Percentiles rank a stretch among this genome's conserved stretches.
Evolutionary conservation across 192 early-diverging fungal species (phyloP).

Genomic region (Pilaira anomala): DNA sequence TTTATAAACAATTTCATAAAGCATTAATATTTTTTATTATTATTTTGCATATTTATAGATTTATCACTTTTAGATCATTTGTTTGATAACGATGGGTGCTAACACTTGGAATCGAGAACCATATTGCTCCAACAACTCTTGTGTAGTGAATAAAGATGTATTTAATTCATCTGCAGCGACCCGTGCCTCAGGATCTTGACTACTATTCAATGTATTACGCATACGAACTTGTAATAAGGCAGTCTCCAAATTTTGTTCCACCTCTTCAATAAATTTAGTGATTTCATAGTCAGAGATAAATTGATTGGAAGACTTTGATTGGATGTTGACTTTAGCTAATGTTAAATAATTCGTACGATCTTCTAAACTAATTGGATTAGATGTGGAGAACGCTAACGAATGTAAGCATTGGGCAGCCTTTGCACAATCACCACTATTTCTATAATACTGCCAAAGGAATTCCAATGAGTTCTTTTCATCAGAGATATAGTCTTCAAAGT

Average conservation of each 20-base stretch:
- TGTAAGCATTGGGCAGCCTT: conserved; percentile 28
- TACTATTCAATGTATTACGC: conserved; percentile 5
- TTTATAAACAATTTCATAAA: too few species aligned
- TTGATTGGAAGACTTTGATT: neutral
- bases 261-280: neutral
- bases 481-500: conserved; percentile 17
- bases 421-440: conserved; percentile 8
- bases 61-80: too few species aligned
- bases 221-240: conserved; percentile 14
- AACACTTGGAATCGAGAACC: too few species aligned
- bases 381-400: conserved; percentile 2
- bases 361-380: neutral
- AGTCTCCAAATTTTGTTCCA: conserved; percentile 11
- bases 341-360: conserved; percentile 25
- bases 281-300: neutral
- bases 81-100: too few species aligned
- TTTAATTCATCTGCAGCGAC: neutral
- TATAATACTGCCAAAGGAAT: conserved; percentile 30
- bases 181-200: neutral
- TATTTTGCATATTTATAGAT: too few species aligned
- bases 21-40: too few species aligned
- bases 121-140: too few species aligned
- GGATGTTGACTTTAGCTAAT: conserved; percentile 22
- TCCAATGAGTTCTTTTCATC: neutral
- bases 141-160: too few species aligned